These are phyloP conservation scores for Cladosporium sp. DNA, from an alignment of 2,329 filamentous ascomycete species.

Conservation along the genomic window DNA sequence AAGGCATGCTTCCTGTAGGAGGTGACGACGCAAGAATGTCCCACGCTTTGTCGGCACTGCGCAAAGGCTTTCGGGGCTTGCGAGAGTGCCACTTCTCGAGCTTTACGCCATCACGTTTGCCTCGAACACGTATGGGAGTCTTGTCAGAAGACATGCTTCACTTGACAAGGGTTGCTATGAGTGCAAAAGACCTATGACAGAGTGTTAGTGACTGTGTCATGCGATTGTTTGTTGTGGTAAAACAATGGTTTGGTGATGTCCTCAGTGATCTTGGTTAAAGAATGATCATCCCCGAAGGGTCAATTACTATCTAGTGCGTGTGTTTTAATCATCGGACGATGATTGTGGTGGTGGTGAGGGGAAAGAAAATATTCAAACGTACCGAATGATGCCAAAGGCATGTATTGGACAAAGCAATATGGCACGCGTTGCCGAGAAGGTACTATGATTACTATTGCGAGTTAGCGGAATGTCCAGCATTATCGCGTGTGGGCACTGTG, in stretches of 20 bases:
- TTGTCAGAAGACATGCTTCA: conserved; percentile 12
- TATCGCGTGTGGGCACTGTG: neutral
- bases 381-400: neutral
- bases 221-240: neutral
- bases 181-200: neutral
- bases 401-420: too few relatives aligned
- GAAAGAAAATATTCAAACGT: conserved; percentile 4
- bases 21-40: neutral
- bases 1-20: neutral
- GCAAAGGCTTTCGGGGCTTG: conserved; percentile 19
- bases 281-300: conserved; percentile 32
- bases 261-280: conserved; percentile 39
- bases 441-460: neutral
- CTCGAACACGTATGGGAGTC: conserved; percentile 31
- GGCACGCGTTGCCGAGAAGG: too few relatives aligned
- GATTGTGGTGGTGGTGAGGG: neutral
- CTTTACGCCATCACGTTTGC: conserved; percentile 24
- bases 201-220: neutral
- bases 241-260: conserved; percentile 7
- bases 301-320: conserved; percentile 29
- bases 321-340: conserved; percentile 18
- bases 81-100: conserved; percentile 26
- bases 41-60: neutral
- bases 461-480: conserved; percentile 10
- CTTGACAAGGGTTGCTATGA: too few relatives aligned